Evolutionary conservation across 2,329 filamentous ascomycete species (phyloP), one percentile per base, ranked within the genome.

Genomic region (Colletotrichum tabaci): DNA sequence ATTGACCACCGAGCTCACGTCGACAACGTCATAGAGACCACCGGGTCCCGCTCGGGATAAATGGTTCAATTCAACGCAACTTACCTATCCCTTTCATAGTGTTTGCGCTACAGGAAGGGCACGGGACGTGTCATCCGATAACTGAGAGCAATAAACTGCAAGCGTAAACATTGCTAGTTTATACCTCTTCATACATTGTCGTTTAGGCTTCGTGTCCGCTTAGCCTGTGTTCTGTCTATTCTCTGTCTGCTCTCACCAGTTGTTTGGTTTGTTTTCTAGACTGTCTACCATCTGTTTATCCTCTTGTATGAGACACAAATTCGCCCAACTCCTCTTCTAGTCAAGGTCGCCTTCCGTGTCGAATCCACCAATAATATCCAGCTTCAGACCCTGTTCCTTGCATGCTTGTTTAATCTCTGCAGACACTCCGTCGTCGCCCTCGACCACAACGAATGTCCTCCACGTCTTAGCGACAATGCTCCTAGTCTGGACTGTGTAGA

Each of bases 401-500:
- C 81, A 83, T 0, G 82, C 82, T 47, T 81, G 77, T 13, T 79
- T 53, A 2, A 84, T 71, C 30, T 80, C 79, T 52, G 75, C 74
- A 2, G 83, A 80, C n/a, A 84, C 74, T 3, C 75, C 77, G 7
- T 74, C 66, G 18, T 83, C 81, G 5, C 77, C 80, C 42, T 79
- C 79, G 7, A 78, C 78, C 15, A 85, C 79, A 44, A 83, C 80
- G 18, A 86, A 72, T n/a, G 77, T 77, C 57, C 78, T 79, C 69
- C 84, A 75, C 35, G 83, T 81, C 15, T 78, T 77, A 2, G 83
- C 83, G 18, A 81, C 79, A 38, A 84, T 74, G 10, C 78, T 72
- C 56, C 80, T 77, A 30, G 79, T 84, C 74, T 85, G 76, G 4
- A 87, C 77, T 26, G 80, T 81, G 73, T 81, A 81, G 16, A 82